Percentiles rank a stretch among this genome's conserved stretches.
Conservation (phyloP, 1,284 basidiomycete species). For the Rhodotorula sp. region DNA sequence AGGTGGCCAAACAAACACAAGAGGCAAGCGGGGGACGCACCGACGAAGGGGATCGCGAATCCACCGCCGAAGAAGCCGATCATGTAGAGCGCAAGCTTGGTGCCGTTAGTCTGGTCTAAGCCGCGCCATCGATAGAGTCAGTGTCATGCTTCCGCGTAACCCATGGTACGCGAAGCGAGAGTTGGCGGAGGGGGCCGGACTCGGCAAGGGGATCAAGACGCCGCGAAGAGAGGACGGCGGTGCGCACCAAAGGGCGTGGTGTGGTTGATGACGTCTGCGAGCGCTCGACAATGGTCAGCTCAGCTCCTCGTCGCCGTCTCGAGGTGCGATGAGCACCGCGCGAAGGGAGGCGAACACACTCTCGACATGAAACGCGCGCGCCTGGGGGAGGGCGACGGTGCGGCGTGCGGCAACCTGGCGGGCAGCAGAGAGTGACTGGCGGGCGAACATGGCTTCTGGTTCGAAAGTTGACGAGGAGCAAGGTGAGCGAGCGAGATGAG, state of each 20-base stretch:
- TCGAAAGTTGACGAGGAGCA: neutral
- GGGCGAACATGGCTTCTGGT: constrained; percentile 20
- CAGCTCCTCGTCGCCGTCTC: neutral
- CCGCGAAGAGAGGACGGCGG: too few species aligned
- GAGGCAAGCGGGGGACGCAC: neutral
- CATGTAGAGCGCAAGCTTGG: constrained; percentile 21
- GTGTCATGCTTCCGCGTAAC: neutral
- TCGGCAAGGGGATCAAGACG: neutral
- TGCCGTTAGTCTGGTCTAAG: constrained; percentile 24
- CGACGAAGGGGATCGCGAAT: constrained; percentile 2
- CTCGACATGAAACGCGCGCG: constrained; percentile 32
- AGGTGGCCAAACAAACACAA: neutral
- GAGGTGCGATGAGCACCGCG: neutral
- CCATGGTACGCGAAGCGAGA: neutral
- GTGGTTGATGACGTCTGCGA: constrained; percentile 33
- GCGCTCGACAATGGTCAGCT: neutral
- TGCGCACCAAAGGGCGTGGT: constrained; percentile 29
- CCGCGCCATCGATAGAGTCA: neutral
- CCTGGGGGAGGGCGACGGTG: constrained; percentile 9
- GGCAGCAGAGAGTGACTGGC: constrained; percentile 18
- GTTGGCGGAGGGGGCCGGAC: neutral
- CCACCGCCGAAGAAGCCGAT: constrained; percentile 14
- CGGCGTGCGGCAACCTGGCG: constrained; percentile 15
- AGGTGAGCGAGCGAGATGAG: neutral
- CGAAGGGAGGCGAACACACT: constrained; percentile 13